phyloP scores from a whole-genome alignment of 73 alveolate species.

The Stentor coeruleus region DNA sequence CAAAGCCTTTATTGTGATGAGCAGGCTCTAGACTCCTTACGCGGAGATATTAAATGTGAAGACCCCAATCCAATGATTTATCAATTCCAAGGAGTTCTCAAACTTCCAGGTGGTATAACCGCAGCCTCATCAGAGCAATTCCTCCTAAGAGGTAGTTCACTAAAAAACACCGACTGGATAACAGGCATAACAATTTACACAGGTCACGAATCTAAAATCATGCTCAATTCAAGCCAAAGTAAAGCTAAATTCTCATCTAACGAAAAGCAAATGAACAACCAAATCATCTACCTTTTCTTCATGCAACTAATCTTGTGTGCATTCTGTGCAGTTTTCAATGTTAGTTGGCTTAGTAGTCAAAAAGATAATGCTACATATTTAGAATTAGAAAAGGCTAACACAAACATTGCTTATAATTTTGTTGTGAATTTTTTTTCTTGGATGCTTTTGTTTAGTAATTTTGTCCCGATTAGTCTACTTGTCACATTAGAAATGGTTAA shows the following conservation, averaged over 20 bases:
- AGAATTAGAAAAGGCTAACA: constrained; percentile 32
- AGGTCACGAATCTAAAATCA: constrained; percentile 80
- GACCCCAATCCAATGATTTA: constrained; percentile 73
- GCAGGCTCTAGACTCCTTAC: constrained; percentile 26
- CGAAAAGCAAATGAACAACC: constrained; percentile 46
- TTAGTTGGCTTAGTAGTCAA: constrained; percentile 32
- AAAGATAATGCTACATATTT: constrained; percentile 22
- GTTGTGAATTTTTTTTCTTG: constrained; percentile 58
- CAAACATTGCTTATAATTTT: constrained; percentile 21
- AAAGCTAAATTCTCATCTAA: constrained; percentile 42
- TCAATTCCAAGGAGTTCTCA: constrained; percentile 61
- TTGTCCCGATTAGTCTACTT: constrained; percentile 86
- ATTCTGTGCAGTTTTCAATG: constrained; percentile 48
- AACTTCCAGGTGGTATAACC: constrained; percentile 29
- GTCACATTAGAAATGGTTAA: constrained; percentile 89
- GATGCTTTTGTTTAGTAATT: constrained; percentile 73
- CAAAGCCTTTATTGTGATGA: constrained; percentile 15
- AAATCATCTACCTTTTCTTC: constrained; percentile 49
- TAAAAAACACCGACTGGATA: constrained; percentile 92
- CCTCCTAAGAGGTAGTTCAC: constrained; percentile 87
- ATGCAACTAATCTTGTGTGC: constrained; percentile 51
- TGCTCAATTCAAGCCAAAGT: constrained; percentile 68
- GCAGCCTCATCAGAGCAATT: constrained; percentile 73
- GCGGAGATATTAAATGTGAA: constrained; percentile 55
- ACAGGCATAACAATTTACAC: constrained; percentile 84